phyloP scores from a whole-genome alignment of 2,329 filamentous ascomycete species.

The Esteya vermicola region DNA sequence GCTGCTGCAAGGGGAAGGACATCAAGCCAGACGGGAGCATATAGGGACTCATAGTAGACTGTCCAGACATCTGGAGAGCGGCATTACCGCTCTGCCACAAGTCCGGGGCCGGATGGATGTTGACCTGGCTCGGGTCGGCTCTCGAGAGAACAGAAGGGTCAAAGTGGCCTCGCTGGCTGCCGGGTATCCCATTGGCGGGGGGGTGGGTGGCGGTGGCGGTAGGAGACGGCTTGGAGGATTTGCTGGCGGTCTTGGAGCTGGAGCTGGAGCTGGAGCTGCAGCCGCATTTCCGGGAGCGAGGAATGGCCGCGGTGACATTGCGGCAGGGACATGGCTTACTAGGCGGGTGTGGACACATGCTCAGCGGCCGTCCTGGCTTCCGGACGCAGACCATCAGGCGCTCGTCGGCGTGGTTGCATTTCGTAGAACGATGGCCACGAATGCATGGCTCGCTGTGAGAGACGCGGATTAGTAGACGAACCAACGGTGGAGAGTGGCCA shows the following conservation, averaged over 20 bases:
- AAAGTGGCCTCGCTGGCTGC: conserved; percentile 25
- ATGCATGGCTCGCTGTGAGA: conserved; percentile 55
- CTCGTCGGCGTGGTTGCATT: conserved; percentile 55
- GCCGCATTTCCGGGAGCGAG: conserved; percentile 40
- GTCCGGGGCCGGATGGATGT: conserved; percentile 2
- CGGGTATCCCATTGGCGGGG: conserved; percentile 18
- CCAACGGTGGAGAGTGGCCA: too few relatives aligned
- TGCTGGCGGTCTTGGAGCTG: conserved; percentile 13
- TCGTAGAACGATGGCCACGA: conserved; percentile 61
- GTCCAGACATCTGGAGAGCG: not conserved
- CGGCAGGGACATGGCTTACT: conserved; percentile 47
- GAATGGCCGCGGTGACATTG: conserved; percentile 50
- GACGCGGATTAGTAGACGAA: not conserved
- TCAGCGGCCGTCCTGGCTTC: conserved; percentile 57
- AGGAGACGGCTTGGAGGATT: conserved; percentile 21
- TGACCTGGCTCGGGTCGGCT: conserved; percentile 24
- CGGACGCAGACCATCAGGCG: conserved; percentile 56
- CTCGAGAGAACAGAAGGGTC: conserved; percentile 33
- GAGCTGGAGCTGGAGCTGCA: conserved; percentile 28
- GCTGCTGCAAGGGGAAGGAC: too few relatives aligned
- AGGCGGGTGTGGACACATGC: conserved; percentile 52
- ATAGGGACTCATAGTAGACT: not conserved
- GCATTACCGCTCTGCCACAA: too few relatives aligned
- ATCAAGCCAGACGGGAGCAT: conserved; percentile 1
- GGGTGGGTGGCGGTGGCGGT: conserved; percentile 17